Percentiles rank a stretch among this genome's conserved stretches.
Conservation (phyloP, 106 monocot species). For the Allium cepa region DNA sequence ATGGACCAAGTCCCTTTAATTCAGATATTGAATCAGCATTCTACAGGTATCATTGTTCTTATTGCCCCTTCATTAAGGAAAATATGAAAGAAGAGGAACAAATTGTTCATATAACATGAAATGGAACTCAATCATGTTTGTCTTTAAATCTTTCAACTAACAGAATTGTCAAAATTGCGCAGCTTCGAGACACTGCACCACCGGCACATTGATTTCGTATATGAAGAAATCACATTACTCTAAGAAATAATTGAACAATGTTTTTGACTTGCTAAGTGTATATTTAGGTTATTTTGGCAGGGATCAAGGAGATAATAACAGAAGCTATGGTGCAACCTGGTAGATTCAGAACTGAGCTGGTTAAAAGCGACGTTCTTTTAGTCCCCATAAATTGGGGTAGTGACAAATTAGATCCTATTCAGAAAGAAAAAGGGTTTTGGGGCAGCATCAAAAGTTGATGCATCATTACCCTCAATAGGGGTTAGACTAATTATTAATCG, state of each 20-base stretch:
- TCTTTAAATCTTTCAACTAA: slow-evolving; percentile 88
- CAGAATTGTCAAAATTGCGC: slow-evolving; percentile 87
- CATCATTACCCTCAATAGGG: slow-evolving; percentile 80
- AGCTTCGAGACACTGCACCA: slow-evolving; percentile 74
- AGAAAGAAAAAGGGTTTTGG: slow-evolving; percentile 62
- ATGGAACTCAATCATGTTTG: slow-evolving; percentile 91
- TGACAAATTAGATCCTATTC: slow-evolving; percentile 24
- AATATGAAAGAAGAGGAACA: slow-evolving; percentile 96
- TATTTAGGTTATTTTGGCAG: slow-evolving; percentile 92
- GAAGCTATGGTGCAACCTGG: slow-evolving; percentile 77
- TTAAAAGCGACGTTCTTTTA: slow-evolving; percentile 70
- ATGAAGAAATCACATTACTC: neutral
- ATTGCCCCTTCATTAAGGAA: slow-evolving; percentile 90
- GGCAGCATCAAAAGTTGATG: slow-evolving; percentile 28
- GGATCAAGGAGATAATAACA: slow-evolving; percentile 60
- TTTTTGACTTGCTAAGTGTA: slow-evolving; percentile 16
- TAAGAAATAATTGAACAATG: neutral
- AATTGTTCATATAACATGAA: slow-evolving; percentile 73
- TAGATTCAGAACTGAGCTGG: slow-evolving; percentile 82
- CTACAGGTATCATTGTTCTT: slow-evolving; percentile 80
- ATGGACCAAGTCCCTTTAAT: too few relatives aligned
- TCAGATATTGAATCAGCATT: slow-evolving; percentile 61
- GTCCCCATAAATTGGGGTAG: slow-evolving; percentile 81
- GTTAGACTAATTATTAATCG: slow-evolving; percentile 28
- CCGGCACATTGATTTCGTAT: slow-evolving; percentile 44